Conservation (phyloP, 768 basidiomycete species). For the Boletus patriciae region DNA sequence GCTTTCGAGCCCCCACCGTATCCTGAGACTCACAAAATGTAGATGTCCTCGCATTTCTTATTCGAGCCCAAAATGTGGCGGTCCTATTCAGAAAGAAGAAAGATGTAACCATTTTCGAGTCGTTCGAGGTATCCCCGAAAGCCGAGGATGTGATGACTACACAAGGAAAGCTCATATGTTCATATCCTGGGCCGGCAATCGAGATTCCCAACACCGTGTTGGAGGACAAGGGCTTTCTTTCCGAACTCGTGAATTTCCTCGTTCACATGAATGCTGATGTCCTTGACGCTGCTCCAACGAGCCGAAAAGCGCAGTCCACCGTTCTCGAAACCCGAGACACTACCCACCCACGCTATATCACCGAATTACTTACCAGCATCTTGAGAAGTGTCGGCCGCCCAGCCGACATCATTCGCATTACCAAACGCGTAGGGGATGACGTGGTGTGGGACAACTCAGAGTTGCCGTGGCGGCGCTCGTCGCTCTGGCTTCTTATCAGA, state of each 20-base stretch:
- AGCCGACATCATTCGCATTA: slow-evolving; percentile 29
- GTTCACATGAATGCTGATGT: slow-evolving; percentile 33
- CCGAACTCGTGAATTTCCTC: slow-evolving; percentile 41
- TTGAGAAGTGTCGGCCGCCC: slow-evolving; percentile 39
- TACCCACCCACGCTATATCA: slow-evolving; percentile 47
- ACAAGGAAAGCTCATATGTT: slow-evolving; percentile 44
- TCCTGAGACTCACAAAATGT: neutral
- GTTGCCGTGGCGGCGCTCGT: slow-evolving; percentile 50
- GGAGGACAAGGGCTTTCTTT: slow-evolving; percentile 30
- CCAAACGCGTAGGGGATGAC: slow-evolving; percentile 49
- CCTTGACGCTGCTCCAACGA: slow-evolving; percentile 36
- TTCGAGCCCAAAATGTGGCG: slow-evolving; percentile 50
- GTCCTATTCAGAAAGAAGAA: slow-evolving; percentile 38
- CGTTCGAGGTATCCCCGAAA: slow-evolving; percentile 46
- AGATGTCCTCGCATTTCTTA: slow-evolving; percentile 42
- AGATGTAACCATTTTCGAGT: slow-evolving; percentile 39
- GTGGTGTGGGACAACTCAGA: slow-evolving; percentile 41
- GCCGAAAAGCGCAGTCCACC: slow-evolving; percentile 37
- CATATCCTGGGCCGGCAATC: slow-evolving; percentile 48
- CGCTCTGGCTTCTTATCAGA: slow-evolving; percentile 51
- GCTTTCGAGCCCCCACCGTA: neutral
- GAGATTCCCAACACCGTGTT: slow-evolving; percentile 33
- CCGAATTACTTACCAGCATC: slow-evolving; percentile 49
- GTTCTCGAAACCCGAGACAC: slow-evolving; percentile 44
- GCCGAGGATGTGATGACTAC: slow-evolving; percentile 37